Base-by-base conservation (phyloP, 768 basidiomycete genomes). In the Podaxis sp. region DNA sequence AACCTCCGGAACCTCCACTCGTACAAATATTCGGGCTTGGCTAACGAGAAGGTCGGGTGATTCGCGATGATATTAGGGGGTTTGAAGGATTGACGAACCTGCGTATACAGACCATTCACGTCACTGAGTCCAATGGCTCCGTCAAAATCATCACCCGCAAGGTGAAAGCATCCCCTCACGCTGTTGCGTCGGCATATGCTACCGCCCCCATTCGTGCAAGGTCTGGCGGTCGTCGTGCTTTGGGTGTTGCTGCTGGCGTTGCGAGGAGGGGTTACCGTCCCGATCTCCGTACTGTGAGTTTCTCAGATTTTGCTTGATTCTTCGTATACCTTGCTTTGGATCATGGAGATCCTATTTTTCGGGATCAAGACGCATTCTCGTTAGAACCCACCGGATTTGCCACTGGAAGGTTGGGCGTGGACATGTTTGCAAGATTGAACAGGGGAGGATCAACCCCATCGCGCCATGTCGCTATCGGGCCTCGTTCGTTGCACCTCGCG, bases 351-450 rank as follows among this genome's bases (percentile, higher is more conserved):
- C 66, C 62, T 43, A 38, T 65, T 66, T 57, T 41, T 57, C 43
- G 66, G 19, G 57, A 59, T 24, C 55, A 27, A 61, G 70, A 79
- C 77, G 90, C 91, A 93, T 78, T 88, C 87, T 84, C 87, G 88
- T 88, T 94, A 94, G 91, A 94, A 91, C 91, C 91, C 89, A 81
- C 90, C 85, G 88, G 88, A 91, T 74, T 68, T 75, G 75, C 82
- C 67, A 77, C 70, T 71, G 75, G 90, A 93, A 89, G 82, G 90
- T 78, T 83, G 90, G 90, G 91, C 85, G 91, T 94, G 90, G 91
- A 94, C 88, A 91, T 77, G 90, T 90, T 84, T 94, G 91, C 91
- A 87, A 94, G 75, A 94, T 75, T 68, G 80, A 80, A 74, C 74
- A 70, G 72, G 79, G 81, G 81, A 71, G 80, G 84, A 85, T 87